These are phyloP conservation scores for Boechera divaricarpa DNA, from an alignment of 345 rosid species.

Conservation along the genomic window DNA sequence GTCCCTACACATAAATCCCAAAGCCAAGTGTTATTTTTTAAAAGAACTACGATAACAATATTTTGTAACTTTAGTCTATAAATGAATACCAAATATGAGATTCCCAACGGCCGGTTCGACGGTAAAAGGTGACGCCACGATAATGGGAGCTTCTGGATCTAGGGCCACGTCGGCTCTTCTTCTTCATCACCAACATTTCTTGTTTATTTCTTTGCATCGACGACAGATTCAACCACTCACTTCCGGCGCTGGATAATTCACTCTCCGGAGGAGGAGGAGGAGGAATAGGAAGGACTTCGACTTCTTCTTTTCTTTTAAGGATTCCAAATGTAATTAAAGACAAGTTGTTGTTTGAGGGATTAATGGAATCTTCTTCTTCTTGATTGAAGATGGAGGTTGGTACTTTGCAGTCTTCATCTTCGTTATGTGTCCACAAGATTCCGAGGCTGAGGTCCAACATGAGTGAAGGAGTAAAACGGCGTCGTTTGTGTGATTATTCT, in stretches of 20 bases:
- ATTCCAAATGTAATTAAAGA: conserved; percentile 30
- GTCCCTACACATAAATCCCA: conserved; percentile 62
- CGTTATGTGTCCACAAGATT: conserved; percentile 24
- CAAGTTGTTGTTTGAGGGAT: background rate
- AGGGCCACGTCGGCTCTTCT: conserved; percentile 77
- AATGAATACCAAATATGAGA: conserved; percentile 81
- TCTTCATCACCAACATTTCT: conserved; percentile 10
- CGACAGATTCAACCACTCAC: conserved; percentile 38
- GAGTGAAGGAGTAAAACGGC: background rate
- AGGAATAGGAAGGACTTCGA: background rate
- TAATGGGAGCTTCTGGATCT: conserved; percentile 89
- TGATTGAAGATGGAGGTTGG: conserved; percentile 15
- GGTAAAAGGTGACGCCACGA: conserved; percentile 91
- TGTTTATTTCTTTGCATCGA: conserved; percentile 21
- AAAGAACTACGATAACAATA: background rate
- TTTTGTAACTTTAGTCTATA: background rate
- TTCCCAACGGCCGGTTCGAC: conserved; percentile 96
- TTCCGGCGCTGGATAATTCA: conserved; percentile 14
- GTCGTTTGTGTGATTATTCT: conserved; percentile 11
- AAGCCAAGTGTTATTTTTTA: background rate
- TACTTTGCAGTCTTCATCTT: conserved; percentile 25
- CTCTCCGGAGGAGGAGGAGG: conserved; percentile 14
- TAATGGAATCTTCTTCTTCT: background rate
- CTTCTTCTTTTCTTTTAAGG: conserved; percentile 16
- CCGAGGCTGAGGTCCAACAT: conserved; percentile 41